Evolutionary conservation across 805 yeast species (phyloP).

Genomic region (Barnettozyma pratensis): DNA sequence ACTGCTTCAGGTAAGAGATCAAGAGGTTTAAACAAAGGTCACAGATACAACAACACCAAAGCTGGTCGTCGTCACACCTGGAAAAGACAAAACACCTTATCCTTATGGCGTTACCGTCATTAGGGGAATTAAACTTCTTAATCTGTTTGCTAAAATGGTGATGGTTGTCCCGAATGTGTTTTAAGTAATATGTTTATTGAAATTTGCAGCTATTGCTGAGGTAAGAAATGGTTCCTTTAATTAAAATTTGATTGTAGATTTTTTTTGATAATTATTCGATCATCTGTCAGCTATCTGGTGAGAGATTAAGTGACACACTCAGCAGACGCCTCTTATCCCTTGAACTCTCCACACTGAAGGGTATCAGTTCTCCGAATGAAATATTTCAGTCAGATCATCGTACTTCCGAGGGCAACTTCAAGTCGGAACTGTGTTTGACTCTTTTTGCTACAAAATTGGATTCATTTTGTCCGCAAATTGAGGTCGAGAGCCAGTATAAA

Average conservation of each 20-base stretch:
- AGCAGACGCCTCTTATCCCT: background rate
- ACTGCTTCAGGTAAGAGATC: constrained; percentile 97
- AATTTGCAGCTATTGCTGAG: constrained; percentile 2
- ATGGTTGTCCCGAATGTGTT: constrained; percentile 1
- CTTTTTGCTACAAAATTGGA: constrained; percentile 11
- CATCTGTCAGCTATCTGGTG: background rate
- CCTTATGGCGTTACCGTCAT: constrained; percentile 98
- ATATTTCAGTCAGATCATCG: background rate
- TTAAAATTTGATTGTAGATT: background rate
- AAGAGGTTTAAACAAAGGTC: constrained; percentile 99
- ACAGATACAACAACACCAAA: constrained; percentile 95
- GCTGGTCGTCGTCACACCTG: constrained; percentile 99
- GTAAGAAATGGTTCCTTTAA: constrained; percentile 1
- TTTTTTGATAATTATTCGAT: too few relatives aligned
- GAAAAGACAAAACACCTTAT: constrained; percentile 98
- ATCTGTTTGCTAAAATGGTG: constrained; percentile 5
- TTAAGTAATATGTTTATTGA: background rate
- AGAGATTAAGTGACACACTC: too few relatives aligned
- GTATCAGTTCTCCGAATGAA: background rate
- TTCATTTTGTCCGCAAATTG: constrained; percentile 1
- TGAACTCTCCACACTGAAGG: background rate
- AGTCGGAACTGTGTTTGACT: constrained; percentile 5
- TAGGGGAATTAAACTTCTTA: constrained; percentile 9
- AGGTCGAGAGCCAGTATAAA: background rate
- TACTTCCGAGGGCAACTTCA: background rate